These are phyloP conservation scores for Ophiocordyceps unilateralis DNA, from an alignment of 2,329 filamentous ascomycete species.

Conservation along the genomic window DNA sequence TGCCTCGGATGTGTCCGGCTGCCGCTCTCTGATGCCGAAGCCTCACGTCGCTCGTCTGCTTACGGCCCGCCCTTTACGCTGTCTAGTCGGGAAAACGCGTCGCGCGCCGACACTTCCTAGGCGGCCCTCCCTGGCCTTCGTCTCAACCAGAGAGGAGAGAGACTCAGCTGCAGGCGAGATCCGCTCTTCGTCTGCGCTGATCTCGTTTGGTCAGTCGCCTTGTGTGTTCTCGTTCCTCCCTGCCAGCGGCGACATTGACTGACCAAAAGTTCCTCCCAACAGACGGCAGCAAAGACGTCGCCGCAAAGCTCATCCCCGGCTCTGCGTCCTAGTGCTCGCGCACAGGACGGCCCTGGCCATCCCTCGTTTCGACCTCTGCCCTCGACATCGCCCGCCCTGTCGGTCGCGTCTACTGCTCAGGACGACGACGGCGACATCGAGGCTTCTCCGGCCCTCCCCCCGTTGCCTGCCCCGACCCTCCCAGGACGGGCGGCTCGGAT, in stretches of 20 bases:
- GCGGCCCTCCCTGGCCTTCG: background rate
- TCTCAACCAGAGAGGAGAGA: conserved; percentile 12
- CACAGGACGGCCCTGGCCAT: conserved; percentile 37
- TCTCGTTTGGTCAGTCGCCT: conserved; percentile 32
- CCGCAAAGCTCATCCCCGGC: conserved; percentile 28
- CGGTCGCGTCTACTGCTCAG: conserved; percentile 39
- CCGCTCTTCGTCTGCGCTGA: conserved; percentile 42
- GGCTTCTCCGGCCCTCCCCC: conserved; percentile 39
- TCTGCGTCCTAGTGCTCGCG: conserved; percentile 40
- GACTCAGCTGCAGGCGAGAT: conserved; percentile 42
- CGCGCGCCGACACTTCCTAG: conserved; percentile 11
- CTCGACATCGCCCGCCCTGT: conserved; percentile 41
- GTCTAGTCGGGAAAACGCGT: conserved; percentile 11
- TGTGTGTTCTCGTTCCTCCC: background rate
- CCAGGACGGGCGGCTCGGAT: conserved; percentile 36
- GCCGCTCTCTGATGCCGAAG: background rate
- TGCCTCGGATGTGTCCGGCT: background rate
- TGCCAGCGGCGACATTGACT: background rate
- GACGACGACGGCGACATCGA: conserved; percentile 35
- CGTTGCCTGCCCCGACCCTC: conserved; percentile 40
- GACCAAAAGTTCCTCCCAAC: conserved; percentile 1
- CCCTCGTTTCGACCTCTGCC: conserved; percentile 17
- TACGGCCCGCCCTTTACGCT: background rate
- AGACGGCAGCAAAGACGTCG: conserved; percentile 37
- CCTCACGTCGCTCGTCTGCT: background rate